These are phyloP conservation scores for Colletotrichum ledebouriae DNA, from an alignment of 2,329 filamentous ascomycete species.

Conservation along the genomic window DNA sequence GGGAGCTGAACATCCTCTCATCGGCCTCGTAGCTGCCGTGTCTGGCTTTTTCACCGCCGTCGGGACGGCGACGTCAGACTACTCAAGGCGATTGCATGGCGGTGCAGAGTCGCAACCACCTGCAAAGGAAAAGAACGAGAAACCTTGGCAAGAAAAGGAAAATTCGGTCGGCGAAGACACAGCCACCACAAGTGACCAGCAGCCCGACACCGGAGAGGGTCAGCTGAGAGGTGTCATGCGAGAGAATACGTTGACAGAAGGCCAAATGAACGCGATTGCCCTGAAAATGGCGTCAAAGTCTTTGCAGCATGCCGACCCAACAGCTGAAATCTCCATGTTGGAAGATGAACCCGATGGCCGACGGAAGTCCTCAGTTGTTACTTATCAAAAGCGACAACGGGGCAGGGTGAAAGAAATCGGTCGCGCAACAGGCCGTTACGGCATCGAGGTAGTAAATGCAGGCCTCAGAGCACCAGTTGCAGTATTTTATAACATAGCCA, in stretches of 20 bases:
- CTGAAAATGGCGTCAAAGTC: constrained; percentile 51
- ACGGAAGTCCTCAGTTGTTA: constrained; percentile 1
- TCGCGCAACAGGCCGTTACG: constrained; percentile 65
- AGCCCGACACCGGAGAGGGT: neutral
- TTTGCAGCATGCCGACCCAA: constrained; percentile 65
- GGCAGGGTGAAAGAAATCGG: constrained; percentile 45
- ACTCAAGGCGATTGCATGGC: constrained; percentile 39
- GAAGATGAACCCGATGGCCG: constrained; percentile 2
- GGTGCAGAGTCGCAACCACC: neutral
- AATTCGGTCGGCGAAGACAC: constrained; percentile 17
- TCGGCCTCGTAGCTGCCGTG: constrained; percentile 74
- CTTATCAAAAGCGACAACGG: neutral
- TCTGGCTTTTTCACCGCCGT: constrained; percentile 76
- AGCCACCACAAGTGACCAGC: constrained; percentile 24
- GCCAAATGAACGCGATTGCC: constrained; percentile 49
- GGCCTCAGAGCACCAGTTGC: constrained; percentile 76
- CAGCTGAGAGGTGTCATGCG: neutral
- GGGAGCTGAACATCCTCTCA: constrained; percentile 74
- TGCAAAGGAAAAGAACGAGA: neutral
- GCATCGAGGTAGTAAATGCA: constrained; percentile 71
- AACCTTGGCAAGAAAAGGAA: neutral
- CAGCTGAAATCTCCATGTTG: constrained; percentile 15
- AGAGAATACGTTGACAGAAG: constrained; percentile 41
- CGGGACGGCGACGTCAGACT: constrained; percentile 62
- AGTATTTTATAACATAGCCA: constrained; percentile 76